Base-by-base conservation (phyloP, 108 stramenopile species). In the Licmophora abbreviata region DNA sequence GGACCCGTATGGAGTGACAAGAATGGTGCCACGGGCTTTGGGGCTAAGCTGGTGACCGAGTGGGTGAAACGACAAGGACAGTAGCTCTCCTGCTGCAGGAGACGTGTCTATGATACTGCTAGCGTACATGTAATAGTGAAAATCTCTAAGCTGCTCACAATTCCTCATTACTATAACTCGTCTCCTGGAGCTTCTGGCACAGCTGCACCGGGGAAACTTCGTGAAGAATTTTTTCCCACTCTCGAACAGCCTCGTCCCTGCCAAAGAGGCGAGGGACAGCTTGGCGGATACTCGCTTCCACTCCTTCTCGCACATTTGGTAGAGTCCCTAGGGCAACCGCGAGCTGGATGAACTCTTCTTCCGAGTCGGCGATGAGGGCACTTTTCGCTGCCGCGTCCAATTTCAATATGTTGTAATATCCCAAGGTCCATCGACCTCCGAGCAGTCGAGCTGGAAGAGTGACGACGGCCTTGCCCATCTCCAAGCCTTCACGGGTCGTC, bases 1-100 rank as follows among this genome's bases (percentile, higher is more conserved):
- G 92, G 92, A 34, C 92, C 92, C n/a, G 92, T 95, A 4, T 98
- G 97, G 97, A 81, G 84, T 49, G 74, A 78, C 44, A 74, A 78
- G 54, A 55, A 27, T 29, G 91, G 89, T 7, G 89, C 91, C 30
- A 98, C 95, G 24, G 97, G 97, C 17, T 95, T 84, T 63, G 97
- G 97, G 22, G 85, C 92, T 6, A 87, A 89, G 69, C 64, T 93
- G 24, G 85, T 93, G 0, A 62, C 79, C 4, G 77, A 94, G 37
- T 97, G 93, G 92, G 79, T 97, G 10, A 51, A 51, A 24, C 77
- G 79, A 24, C 85, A 87, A 58, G 77, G 77, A 31, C n/a, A n/a
- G n/a, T n/a, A n/a, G n/a, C n/a, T n/a, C n/a, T n/a, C n/a, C n/a
- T n/a, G n/a, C n/a, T n/a, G n/a, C n/a, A n/a, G n/a, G n/a, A n/a